These are phyloP conservation scores for Diplosphaera chodatii DNA, from an alignment of 139 green algal genomes.

Conservation along the genomic window DNA sequence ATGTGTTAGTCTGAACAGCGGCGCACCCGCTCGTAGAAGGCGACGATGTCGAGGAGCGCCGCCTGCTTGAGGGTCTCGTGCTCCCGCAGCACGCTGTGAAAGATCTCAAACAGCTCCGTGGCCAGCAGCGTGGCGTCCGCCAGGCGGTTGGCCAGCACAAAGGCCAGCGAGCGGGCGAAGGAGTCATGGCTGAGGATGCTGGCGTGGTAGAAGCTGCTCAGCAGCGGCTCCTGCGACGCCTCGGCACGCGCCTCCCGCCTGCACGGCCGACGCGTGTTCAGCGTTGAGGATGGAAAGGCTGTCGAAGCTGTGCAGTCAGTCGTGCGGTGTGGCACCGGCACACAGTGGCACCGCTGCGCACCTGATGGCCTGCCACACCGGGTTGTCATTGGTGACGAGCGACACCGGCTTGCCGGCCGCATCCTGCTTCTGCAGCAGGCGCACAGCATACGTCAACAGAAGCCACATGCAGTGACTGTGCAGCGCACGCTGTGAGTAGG, in stretches of 20 bases:
- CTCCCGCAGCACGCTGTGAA: constrained; percentile 22
- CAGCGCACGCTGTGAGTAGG: too few relatives aligned
- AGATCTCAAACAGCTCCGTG: constrained; percentile 39
- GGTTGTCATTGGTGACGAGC: constrained; percentile 13
- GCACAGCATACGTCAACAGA: too few relatives aligned
- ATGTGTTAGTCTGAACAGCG: too few relatives aligned
- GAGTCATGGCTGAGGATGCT: constrained; percentile 48
- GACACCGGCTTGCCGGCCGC: not conserved
- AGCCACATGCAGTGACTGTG: too few relatives aligned
- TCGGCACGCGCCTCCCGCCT: constrained; percentile 41
- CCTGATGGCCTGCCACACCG: constrained; percentile 21
- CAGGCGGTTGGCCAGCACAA: constrained; percentile 56
- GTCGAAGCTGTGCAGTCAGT: too few relatives aligned
- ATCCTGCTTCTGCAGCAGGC: not conserved
- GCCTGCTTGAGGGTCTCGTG: constrained; percentile 19
- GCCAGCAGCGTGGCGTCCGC: constrained; percentile 47
- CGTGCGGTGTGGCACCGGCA: too few relatives aligned
- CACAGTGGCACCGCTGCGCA: too few relatives aligned
- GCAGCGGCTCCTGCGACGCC: constrained; percentile 41
- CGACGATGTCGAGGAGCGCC: constrained; percentile 36
- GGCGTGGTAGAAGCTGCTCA: constrained; percentile 58
- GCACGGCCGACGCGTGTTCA: too few relatives aligned
- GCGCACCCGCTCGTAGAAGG: constrained; percentile 39
- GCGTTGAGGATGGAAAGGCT: too few relatives aligned
- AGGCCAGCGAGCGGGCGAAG: constrained; percentile 47